Conservation (phyloP, 2,329 filamentous ascomycete species). For the Diaporthe ampelina region DNA sequence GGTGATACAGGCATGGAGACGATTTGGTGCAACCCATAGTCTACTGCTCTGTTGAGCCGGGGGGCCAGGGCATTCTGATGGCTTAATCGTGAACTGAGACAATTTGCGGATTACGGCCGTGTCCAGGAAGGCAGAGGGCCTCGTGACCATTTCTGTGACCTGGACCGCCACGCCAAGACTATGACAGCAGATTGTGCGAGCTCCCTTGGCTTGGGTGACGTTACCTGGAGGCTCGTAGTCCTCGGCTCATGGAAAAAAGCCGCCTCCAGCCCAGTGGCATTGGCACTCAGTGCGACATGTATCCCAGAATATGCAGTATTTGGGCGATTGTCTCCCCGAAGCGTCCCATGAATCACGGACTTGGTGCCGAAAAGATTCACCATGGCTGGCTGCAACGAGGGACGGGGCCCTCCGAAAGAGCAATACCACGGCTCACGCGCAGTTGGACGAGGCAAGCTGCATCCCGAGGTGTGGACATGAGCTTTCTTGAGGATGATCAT, state of each 20-base stretch:
- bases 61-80: background rate
- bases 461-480: constrained; percentile 3
- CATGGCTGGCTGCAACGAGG: background rate
- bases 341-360: background rate
- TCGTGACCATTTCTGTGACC: constrained; percentile 5
- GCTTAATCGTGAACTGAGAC: background rate
- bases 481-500: background rate
- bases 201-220: constrained; percentile 1
- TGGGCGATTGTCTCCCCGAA: background rate
- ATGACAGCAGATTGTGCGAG: constrained; percentile 16
- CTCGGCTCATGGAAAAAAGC: background rate
- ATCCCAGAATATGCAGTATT: background rate
- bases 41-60: background rate
- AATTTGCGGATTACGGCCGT: background rate
- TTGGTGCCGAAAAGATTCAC: background rate
- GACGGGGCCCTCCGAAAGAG: constrained; percentile 1
- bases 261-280: background rate
- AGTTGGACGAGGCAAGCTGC: constrained; percentile 4
- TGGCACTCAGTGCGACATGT: background rate
- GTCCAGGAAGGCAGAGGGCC: background rate
- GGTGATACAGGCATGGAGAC: background rate
- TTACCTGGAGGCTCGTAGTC: background rate
- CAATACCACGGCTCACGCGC: background rate
- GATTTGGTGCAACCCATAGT: background rate
- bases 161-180: constrained; percentile 24